phyloP scores from a whole-genome alignment of 1,284 basidiomycete genomes.

The Puccinia hordei region DNA sequence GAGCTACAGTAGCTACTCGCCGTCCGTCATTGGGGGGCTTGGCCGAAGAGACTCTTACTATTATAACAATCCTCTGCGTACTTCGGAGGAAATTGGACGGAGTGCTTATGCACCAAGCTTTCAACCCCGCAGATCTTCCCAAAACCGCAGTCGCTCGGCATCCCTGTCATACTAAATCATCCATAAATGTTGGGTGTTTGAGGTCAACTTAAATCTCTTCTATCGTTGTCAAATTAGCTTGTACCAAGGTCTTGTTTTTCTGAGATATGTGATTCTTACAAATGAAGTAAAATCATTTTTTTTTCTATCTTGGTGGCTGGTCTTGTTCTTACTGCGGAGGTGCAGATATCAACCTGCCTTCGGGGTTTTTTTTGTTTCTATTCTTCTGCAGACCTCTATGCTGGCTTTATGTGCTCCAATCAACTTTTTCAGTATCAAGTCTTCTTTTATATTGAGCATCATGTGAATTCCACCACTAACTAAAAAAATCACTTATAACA shows the following conservation, averaged over 20 bases:
- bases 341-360: no score
- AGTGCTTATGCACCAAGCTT: not conserved
- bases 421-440: not conserved
- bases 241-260: no score
- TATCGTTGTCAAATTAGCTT: no score
- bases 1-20: slow-evolving; percentile 1
- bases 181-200: not conserved
- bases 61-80: not conserved
- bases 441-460: not conserved
- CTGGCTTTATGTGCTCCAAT: not conserved
- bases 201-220: not conserved
- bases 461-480: not conserved
- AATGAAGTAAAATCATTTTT: not conserved
- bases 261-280: not conserved
- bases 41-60: not conserved
- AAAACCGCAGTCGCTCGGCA: not conserved
- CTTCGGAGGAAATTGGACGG: not conserved
- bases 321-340: not conserved
- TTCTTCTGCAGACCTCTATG: not conserved
- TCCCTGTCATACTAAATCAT: not conserved
- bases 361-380: not conserved
- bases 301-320: not conserved
- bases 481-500: not conserved
- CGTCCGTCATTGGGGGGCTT: not conserved
- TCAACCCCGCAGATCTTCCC: not conserved